Evolutionary conservation across 208 protist genomes (phyloP).

Genomic region (Naegleria lovaniensis): DNA sequence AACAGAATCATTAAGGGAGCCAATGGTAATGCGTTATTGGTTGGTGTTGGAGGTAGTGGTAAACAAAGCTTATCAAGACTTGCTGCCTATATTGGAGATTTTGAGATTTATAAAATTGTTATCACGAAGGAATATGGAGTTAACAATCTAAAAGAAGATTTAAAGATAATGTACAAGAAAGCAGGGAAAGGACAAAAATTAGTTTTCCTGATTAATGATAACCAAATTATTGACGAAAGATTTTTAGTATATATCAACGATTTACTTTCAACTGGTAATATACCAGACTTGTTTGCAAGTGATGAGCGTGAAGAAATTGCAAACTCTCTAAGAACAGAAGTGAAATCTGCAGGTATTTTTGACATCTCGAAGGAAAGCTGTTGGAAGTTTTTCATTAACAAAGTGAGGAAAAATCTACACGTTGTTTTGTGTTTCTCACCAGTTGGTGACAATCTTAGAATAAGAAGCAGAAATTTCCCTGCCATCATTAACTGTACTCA

Average conservation of each 20-base stretch:
- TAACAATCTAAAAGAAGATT: conserved; percentile 61
- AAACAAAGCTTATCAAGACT: conserved; percentile 63
- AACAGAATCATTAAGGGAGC: conserved; percentile 54
- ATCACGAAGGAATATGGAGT: conserved; percentile 60
- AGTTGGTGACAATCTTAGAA: conserved; percentile 63
- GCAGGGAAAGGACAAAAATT: conserved; percentile 55
- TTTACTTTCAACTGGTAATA: conserved; percentile 54
- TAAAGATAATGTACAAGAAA: conserved; percentile 56
- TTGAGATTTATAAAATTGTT: conserved; percentile 68
- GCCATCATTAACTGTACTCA: conserved; percentile 59
- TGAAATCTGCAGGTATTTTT: conserved; percentile 51
- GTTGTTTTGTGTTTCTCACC: conserved; percentile 72
- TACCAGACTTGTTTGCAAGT: conserved; percentile 47
- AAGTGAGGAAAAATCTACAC: conserved; percentile 64
- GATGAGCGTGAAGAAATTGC: conserved; percentile 57
- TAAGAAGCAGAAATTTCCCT: conserved; percentile 68
- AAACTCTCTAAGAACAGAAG: conserved; percentile 50
- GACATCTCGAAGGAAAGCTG: conserved; percentile 52
- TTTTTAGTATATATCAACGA: conserved; percentile 72
- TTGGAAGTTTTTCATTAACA: conserved; percentile 58
- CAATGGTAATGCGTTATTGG: conserved; percentile 60
- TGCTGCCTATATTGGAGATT: conserved; percentile 58
- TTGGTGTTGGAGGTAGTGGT: conserved; percentile 66
- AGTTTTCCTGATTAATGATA: conserved; percentile 67
- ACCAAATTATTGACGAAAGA: conserved; percentile 64